Conservation (phyloP, 2,329 filamentous ascomycete genomes). For the Fusarium falciforme region DNA sequence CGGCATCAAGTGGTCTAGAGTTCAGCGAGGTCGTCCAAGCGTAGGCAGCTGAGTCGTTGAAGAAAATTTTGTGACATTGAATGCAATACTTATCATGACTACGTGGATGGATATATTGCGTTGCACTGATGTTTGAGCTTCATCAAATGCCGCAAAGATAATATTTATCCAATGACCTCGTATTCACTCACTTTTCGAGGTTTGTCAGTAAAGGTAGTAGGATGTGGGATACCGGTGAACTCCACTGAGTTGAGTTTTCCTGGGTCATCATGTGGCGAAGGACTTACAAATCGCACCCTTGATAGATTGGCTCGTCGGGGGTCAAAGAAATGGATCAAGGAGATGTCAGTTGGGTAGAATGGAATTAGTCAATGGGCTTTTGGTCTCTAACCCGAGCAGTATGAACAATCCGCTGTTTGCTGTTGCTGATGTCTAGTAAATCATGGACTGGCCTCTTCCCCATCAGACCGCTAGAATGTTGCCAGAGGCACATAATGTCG, state of each 20-base stretch:
- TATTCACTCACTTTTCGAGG: background rate
- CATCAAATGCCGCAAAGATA: background rate
- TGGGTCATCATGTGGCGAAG: background rate
- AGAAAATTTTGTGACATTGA: background rate
- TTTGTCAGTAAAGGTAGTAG: background rate
- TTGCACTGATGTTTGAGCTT: background rate
- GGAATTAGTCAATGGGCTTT: background rate
- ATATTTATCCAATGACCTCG: background rate
- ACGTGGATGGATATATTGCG: background rate
- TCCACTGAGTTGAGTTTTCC: background rate
- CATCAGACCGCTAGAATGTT: background rate
- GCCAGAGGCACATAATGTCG: background rate
- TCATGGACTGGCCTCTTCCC: background rate
- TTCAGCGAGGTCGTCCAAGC: background rate
- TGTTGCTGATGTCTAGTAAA: accelerated
- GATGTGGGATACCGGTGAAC: background rate
- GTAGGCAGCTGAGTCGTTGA: background rate
- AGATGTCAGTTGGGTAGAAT: background rate
- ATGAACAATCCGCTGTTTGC: background rate
- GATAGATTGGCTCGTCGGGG: background rate
- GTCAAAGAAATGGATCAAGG: background rate
- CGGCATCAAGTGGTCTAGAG: background rate
- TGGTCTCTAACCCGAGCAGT: background rate
- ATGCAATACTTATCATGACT: background rate
- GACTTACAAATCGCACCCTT: background rate